Percentiles rank a stretch among this genome's conserved stretches.
Conservation (phyloP, 2,329 filamentous ascomycete species). For the Sporothrix variecibatus region DNA sequence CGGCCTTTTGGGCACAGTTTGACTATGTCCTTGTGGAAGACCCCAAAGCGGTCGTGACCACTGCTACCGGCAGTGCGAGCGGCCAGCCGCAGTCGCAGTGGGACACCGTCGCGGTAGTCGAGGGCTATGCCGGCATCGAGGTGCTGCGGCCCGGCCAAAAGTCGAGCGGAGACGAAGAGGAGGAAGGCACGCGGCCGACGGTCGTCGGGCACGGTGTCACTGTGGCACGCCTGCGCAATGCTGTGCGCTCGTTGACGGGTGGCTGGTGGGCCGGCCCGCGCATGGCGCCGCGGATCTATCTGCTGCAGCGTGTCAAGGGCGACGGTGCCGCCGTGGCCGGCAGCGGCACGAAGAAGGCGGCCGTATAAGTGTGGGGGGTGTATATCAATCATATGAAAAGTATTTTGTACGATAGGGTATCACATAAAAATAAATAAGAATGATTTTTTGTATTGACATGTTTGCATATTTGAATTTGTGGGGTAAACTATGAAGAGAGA, state of each 20-base stretch:
- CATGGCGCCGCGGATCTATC: conserved; percentile 58
- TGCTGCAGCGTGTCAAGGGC: conserved; percentile 45
- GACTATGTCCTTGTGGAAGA: conserved; percentile 64
- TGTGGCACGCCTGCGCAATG: conserved; percentile 44
- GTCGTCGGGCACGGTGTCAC: conserved; percentile 50
- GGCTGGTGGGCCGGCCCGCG: conserved; percentile 67
- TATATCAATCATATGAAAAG: not conserved
- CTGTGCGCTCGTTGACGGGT: conserved; percentile 51
- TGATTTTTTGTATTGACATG: not conserved
- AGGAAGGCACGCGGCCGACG: conserved; percentile 27
- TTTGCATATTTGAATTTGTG: not conserved
- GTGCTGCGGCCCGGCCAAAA: conserved; percentile 52
- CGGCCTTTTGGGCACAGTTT: conserved; percentile 63
- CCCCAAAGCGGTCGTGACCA: conserved; percentile 46
- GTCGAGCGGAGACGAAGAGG: conserved; percentile 29
- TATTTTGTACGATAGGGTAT: not conserved
- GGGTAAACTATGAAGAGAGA: not conserved
- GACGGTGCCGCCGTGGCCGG: conserved; percentile 5
- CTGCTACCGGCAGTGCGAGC: conserved; percentile 33
- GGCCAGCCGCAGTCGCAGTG: conserved; percentile 41
- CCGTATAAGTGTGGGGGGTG: not conserved
- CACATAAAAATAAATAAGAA: not conserved
- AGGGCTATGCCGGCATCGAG: conserved; percentile 62
- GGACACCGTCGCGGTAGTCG: conserved; percentile 58
- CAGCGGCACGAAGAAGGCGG: conserved; percentile 1